phyloP scores from a whole-genome alignment of 2,329 filamentous ascomycete genomes.

The Aurifilum marmelostoma region DNA sequence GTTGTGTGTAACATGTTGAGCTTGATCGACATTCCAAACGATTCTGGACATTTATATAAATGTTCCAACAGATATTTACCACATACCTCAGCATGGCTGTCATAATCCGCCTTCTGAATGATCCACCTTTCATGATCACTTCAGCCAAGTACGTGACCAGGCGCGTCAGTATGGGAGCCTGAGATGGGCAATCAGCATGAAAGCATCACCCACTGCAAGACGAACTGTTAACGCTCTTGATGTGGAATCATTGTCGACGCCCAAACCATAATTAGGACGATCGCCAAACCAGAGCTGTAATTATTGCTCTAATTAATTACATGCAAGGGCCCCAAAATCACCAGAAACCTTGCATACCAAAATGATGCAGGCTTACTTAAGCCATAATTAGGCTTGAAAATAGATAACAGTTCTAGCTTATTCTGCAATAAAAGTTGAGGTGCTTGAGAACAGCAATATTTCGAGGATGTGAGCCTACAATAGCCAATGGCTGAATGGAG shows the following conservation, averaged over 20 bases:
- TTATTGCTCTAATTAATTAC: no score
- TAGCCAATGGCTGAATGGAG: no score
- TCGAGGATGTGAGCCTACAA: neutral
- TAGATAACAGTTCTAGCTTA: no score
- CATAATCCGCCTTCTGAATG: neutral
- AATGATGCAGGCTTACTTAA: no score
- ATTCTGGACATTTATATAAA: neutral
- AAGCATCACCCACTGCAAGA: neutral
- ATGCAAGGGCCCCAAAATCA: no score
- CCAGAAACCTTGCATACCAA: no score
- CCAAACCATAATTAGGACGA: neutral
- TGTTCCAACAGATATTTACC: neutral
- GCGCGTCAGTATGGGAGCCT: neutral
- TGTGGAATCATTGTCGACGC: neutral
- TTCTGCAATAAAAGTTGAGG: neutral
- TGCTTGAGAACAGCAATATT: neutral
- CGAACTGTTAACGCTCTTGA: neutral
- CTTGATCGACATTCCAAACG: neutral
- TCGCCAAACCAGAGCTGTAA: no score
- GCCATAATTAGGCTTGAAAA: no score
- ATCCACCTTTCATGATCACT: neutral
- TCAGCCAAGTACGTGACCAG: neutral
- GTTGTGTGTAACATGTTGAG: neutral
- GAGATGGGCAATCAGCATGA: neutral
- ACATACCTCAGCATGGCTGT: neutral